Evolutionary conservation across 148 eudicot species (phyloP), one percentile per base, ranked within the genome.

Genomic region (Rhododendron williamsianum): DNA sequence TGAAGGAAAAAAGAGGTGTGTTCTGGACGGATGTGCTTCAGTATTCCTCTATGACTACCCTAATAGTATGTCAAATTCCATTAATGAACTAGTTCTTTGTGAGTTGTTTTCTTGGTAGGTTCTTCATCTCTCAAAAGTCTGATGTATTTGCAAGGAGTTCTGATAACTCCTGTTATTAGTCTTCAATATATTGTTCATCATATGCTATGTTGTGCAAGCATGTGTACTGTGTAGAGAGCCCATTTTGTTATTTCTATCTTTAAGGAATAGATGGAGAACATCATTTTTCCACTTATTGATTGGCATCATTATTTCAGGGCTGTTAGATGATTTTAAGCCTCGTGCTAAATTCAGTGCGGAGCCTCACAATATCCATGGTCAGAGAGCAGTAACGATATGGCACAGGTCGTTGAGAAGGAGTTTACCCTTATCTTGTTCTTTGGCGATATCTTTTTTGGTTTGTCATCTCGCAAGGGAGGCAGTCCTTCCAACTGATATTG

Each of bases 381-480:
- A 95, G 82, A 90, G 95, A 85, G 89, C 92, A 87, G 90, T 92
- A 33, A 86, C 90, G 41, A 58, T 94, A 86, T 97, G 99, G 98
- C 84, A 85, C 84, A 91, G 88, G 87, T 93, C 93, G 38, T 89
- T 97, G 90, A 91, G 91, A 69, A 92, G 85, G 86, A 88, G 18
- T 36, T 89, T 97, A 56, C 98, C 98, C 0, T 83, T 94, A 33
- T 90, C 95, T 49, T 86, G 85, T 89, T 90, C 99, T 67, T 86
- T 97, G 73, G 98, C 90, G 4, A 84, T 97, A 86, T 86, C 92
- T 5, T 95, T 87, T 88, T 87, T 96, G 84, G 94, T 87, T 74
- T 96, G 98, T 84, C 97, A 95, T 88, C 79, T 96, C 56, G 96
- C 97, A 82, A 87, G 94, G 85, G 99, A 95, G 87, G 88, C 96